phyloP scores from a whole-genome alignment of 2,329 filamentous ascomycete genomes.

The Aspergillus pseudoviridinutans region DNA sequence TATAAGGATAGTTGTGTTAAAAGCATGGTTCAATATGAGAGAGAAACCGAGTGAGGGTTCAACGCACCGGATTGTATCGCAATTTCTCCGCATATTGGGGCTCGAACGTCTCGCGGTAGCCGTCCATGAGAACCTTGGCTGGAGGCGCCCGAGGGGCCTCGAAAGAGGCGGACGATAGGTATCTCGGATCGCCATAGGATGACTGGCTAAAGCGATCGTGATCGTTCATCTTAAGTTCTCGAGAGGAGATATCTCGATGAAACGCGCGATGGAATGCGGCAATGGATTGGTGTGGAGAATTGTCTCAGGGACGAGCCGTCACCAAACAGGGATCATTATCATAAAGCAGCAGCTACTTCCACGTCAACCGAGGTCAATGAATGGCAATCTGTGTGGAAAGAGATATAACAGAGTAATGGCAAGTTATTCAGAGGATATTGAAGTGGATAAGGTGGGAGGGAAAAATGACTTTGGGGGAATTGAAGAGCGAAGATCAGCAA shows the following conservation, averaged over 20 bases:
- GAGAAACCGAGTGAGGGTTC: neutral
- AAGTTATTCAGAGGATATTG: neutral
- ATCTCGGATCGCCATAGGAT: constrained; percentile 40
- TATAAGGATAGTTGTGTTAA: constrained; percentile 25
- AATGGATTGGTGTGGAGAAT: constrained; percentile 3
- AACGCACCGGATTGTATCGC: constrained; percentile 56
- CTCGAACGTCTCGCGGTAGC: constrained; percentile 56
- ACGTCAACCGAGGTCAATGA: neutral
- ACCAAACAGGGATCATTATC: constrained; percentile 14
- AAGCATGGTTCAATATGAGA: neutral
- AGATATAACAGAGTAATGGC: neutral
- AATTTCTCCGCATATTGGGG: constrained; percentile 53
- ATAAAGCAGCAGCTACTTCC: constrained; percentile 2
- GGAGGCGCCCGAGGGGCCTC: constrained; percentile 30
- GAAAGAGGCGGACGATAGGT: constrained; percentile 33
- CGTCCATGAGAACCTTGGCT: constrained; percentile 53
- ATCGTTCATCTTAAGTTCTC: constrained; percentile 28
- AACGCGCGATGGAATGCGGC: neutral
- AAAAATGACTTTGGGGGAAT: neutral
- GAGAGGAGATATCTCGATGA: constrained; percentile 4
- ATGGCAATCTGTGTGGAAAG: neutral
- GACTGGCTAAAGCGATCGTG: constrained; percentile 38
- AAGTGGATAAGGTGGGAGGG: neutral
- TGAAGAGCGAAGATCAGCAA: neutral
- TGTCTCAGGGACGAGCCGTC: constrained; percentile 13